Conservation (phyloP, 495 filamentous ascomycete genomes). For the Aspergillus sparsus region DNA sequence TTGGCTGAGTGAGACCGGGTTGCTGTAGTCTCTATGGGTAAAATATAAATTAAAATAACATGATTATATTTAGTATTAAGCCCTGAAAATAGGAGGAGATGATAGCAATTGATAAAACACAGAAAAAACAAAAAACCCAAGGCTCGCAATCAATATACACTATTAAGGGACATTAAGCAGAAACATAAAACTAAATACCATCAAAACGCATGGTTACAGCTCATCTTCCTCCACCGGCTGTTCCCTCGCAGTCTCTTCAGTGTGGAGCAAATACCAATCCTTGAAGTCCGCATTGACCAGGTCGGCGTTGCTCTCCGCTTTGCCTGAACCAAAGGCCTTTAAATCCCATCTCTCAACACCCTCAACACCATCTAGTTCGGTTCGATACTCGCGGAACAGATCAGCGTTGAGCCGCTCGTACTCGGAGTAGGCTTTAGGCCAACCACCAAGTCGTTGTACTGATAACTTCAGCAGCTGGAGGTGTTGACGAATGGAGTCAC, state of each 20-base stretch:
- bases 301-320: slow-evolving; percentile 32
- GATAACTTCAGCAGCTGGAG: slow-evolving; percentile 42
- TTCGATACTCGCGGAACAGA: slow-evolving; percentile 27
- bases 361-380: slow-evolving; percentile 33
- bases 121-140: too few species aligned
- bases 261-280: slow-evolving; percentile 15
- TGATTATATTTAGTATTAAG: too few species aligned
- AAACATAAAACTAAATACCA: too few species aligned
- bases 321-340: slow-evolving; percentile 39
- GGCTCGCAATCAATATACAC: too few species aligned
- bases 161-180: too few species aligned
- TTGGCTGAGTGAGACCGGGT: too few species aligned
- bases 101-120: too few species aligned
- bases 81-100: too few species aligned
- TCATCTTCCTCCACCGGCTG: slow-evolving; percentile 16
- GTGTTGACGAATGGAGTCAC: slow-evolving; percentile 37
- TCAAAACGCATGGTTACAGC: background rate
- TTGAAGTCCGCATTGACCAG: slow-evolving; percentile 15
- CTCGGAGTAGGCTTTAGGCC: slow-evolving; percentile 42
- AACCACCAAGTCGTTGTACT: slow-evolving; percentile 41
- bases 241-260: slow-evolving; percentile 1
- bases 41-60: too few species aligned
- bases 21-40: too few species aligned
- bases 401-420: slow-evolving; percentile 30
- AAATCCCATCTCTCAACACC: slow-evolving; percentile 46